Evolutionary conservation across 129 eudicot genomes (phyloP), one percentile per base, ranked within the genome.

Genomic region (Cynara cardunculus): DNA sequence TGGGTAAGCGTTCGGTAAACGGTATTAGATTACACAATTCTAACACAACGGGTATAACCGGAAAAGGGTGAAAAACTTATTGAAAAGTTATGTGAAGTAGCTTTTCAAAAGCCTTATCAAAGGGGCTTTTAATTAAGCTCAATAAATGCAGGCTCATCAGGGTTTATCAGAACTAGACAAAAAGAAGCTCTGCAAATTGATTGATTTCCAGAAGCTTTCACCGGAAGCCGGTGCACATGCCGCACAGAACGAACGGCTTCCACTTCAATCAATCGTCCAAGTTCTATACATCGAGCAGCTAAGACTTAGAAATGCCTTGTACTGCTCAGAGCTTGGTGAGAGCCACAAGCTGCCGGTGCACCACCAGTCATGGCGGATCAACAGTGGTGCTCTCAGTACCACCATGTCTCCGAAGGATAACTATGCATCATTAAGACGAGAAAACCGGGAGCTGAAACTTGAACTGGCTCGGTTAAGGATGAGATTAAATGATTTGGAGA

Each of bases 381-480:
- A 84, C 79, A 92, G 97, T 37, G 99, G 97, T 0, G 99, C 97
- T 53, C 93, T 91, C 26, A 95, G 99, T 87, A 97, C 99, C 25
- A 84, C 97, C 25, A 92, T 95, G 99, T 95, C 99, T 72, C 99
- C 99, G 0, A 80, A 92, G 59, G 99, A 95, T 70, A 95, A 95
- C 74, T 95, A 95, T 16, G 99, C 99, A 1, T 95, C 97, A 2
- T 61, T 95, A 72, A 90, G 99, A 70, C 84, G 99, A 85, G 99
- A 95, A 71, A 95, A 95, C 78, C 81, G 97, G 27, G 99, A 95
- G 61, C 84, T 95, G 71, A 95, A 95, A 85, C 97, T 95, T 5
- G 99, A 95, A 78, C 88, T 95, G 79, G 95, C 99, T 18, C 86
- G 99, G 62, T 32, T 95, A 75, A 74, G 99, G 39, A 95, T 95